phyloP scores from a whole-genome alignment of 306 rosid species.

The Prunus fruticosa region DNA sequence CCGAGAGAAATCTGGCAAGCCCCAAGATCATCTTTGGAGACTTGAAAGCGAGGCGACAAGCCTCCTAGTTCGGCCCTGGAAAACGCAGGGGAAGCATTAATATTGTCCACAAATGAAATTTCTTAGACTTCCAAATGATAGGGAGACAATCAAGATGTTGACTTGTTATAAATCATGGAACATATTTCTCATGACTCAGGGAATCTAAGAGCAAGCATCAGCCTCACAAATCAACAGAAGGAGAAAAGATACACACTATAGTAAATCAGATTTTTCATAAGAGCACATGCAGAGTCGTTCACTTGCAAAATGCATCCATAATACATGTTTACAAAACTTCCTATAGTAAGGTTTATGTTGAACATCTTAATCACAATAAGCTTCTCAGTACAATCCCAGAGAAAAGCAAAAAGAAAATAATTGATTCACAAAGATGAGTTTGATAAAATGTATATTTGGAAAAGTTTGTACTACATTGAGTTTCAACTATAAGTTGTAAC shows the following conservation, averaged over 20 bases:
- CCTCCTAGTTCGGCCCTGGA: constrained; percentile 69
- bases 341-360: neutral
- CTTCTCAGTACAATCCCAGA: constrained; percentile 19
- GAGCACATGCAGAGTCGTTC: constrained; percentile 5
- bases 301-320: constrained; percentile 20
- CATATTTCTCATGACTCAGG: constrained; percentile 19
- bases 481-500: constrained; percentile 37
- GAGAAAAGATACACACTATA: neutral
- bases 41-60: constrained; percentile 57
- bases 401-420: constrained; percentile 25
- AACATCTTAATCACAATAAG: constrained; percentile 1
- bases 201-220: constrained; percentile 22
- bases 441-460: constrained; percentile 33
- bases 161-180: constrained; percentile 24
- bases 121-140: constrained; percentile 38
- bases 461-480: constrained; percentile 45
- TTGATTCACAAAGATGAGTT: constrained; percentile 22
- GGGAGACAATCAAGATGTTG: constrained; percentile 25
- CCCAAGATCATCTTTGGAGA: constrained; percentile 45
- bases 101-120: constrained; percentile 41
- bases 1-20: constrained; percentile 41
- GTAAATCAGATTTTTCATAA: constrained; percentile 1
- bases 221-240: neutral
- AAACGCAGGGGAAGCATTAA: constrained; percentile 70
- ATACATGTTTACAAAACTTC: constrained; percentile 18